phyloP scores from a whole-genome alignment of 805 yeast genomes.

The Candida namnaoensis region DNA sequence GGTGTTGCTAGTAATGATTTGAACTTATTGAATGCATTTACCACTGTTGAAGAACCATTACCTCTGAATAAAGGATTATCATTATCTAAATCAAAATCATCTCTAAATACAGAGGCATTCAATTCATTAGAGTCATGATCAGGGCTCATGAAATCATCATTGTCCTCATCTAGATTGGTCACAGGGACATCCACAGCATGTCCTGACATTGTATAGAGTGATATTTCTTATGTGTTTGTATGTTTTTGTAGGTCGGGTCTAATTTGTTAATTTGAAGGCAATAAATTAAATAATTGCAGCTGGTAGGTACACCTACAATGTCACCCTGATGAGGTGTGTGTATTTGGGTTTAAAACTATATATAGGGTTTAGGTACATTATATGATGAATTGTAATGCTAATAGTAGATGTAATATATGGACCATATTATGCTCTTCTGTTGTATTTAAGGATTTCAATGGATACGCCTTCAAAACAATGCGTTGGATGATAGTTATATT shows the following conservation, averaged over 20 bases:
- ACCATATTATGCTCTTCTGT: too few species aligned
- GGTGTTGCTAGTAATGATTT: neutral
- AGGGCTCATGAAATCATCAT: slow-evolving; percentile 20
- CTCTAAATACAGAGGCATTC: slow-evolving; percentile 13
- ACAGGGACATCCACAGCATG: slow-evolving; percentile 46
- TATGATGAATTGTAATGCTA: too few species aligned
- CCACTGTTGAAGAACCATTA: neutral
- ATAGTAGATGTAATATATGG: too few species aligned
- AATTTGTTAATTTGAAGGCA: too few species aligned
- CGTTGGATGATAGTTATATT: neutral
- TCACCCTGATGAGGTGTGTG: too few species aligned
- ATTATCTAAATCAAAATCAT: slow-evolving; percentile 15
- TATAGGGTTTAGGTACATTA: too few species aligned
- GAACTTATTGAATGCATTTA: slow-evolving; percentile 1
- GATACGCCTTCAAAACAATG: neutral
- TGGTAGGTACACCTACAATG: too few species aligned
- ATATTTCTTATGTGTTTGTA: too few species aligned
- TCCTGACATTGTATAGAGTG: neutral
- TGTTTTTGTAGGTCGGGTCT: too few species aligned
- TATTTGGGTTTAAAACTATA: too few species aligned
- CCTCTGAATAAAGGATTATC: slow-evolving; percentile 3
- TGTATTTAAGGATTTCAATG: neutral
- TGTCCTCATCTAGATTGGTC: slow-evolving; percentile 39
- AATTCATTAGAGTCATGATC: slow-evolving; percentile 8
- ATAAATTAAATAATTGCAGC: too few species aligned